phyloP scores from a whole-genome alignment of 2,329 filamentous ascomycete species.

The Phialophora verrucosa region DNA sequence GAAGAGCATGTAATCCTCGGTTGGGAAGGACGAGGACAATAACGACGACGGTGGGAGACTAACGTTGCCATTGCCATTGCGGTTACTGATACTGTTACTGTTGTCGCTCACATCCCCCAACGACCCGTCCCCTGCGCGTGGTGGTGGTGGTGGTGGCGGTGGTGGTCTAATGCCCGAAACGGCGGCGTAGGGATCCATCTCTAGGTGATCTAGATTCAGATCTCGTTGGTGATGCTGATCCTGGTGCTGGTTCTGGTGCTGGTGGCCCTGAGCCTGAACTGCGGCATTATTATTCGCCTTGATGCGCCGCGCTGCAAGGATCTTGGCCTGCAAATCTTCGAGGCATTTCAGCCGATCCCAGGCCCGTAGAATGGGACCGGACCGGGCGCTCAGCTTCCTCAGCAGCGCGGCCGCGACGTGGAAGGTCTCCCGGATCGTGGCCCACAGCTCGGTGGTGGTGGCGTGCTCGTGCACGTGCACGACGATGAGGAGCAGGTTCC shows the following conservation, averaged over 20 bases:
- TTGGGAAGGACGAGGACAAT: neutral
- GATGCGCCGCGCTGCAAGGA: constrained; percentile 6
- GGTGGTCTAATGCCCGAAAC: no score
- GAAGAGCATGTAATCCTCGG: constrained; percentile 15
- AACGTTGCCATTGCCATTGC: no score
- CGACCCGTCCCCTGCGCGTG: no score
- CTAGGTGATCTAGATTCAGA: no score
- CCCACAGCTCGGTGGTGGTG: constrained; percentile 9
- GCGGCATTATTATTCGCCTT: neutral
- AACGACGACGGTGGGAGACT: neutral
- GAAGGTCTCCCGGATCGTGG: constrained; percentile 8
- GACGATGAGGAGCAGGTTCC: constrained; percentile 16
- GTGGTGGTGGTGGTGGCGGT: no score
- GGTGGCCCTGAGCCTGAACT: no score
- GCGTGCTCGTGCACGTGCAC: constrained; percentile 1
- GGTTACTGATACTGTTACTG: neutral
- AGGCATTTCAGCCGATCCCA: constrained; percentile 20
- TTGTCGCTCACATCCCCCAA: neutral
- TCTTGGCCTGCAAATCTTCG: constrained; percentile 20
- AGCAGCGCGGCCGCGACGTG: constrained; percentile 7
- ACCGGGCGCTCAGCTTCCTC: constrained; percentile 14
- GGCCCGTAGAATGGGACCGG: constrained; percentile 11
- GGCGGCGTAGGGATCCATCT: no score
- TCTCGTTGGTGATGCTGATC: no score
- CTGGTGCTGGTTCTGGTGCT: no score